phyloP scores from a whole-genome alignment of 768 basidiomycete genomes.

The Mycena metata region DNA sequence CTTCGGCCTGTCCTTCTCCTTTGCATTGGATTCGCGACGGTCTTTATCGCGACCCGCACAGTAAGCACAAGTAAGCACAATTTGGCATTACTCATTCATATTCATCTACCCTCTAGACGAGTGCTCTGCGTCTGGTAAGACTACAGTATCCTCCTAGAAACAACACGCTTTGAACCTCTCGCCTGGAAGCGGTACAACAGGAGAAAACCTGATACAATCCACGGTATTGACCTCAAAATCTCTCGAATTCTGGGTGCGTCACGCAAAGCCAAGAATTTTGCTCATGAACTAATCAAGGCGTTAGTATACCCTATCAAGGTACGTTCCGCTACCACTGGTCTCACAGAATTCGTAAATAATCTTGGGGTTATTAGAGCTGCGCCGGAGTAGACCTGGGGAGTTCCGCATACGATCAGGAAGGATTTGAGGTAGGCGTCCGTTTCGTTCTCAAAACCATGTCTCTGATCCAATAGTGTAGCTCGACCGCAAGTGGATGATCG shows the following conservation, averaged over 20 bases:
- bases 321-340: background rate
- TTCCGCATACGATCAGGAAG: slow-evolving; percentile 34
- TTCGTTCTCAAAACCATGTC: background rate
- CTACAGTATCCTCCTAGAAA: no score
- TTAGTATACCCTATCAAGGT: slow-evolving; percentile 39
- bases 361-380: slow-evolving; percentile 25
- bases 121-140: slow-evolving; percentile 2
- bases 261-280: no score
- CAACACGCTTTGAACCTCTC: background rate
- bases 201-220: slow-evolving; percentile 20
- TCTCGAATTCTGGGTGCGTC: slow-evolving; percentile 28
- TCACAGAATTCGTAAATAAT: background rate
- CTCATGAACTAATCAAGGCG: background rate
- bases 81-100: background rate
- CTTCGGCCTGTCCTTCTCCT: slow-evolving; percentile 15
- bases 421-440: slow-evolving; percentile 29
- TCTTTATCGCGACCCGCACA: slow-evolving; percentile 21
- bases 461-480: slow-evolving; percentile 12
- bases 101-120: slow-evolving; percentile 3
- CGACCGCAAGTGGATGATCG: slow-evolving; percentile 39
- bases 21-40: slow-evolving; percentile 9
- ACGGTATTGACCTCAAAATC: slow-evolving; percentile 27
- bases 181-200: background rate
- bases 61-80: slow-evolving; percentile 4
- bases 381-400: slow-evolving; percentile 32